Conservation (phyloP, 2,329 filamentous ascomycete species). For the Chalaropsis ovoidea region DNA sequence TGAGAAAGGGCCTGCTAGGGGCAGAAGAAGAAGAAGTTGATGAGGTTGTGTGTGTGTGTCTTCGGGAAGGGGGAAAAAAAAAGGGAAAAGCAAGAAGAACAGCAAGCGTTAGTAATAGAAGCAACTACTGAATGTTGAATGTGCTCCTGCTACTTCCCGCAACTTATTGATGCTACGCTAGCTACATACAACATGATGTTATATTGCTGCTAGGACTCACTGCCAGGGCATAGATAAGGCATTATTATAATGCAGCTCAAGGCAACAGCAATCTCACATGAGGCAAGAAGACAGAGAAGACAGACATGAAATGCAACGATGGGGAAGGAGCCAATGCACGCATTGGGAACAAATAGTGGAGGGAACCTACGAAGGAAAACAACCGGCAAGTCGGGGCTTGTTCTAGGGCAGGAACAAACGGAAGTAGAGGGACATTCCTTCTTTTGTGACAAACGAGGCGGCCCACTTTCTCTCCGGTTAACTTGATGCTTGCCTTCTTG, state of each 20-base stretch:
- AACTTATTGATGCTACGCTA: slow-evolving; percentile 1
- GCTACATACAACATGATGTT: slow-evolving; percentile 1
- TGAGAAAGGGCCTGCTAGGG: slow-evolving; percentile 7
- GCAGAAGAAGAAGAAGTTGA: not conserved
- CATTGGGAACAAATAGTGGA: not conserved
- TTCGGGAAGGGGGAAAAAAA: slow-evolving; percentile 3
- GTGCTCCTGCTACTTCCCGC: not conserved
- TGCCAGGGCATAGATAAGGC: slow-evolving; percentile 13
- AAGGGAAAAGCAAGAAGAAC: not conserved
- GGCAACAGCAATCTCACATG: not conserved
- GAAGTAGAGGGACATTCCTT: not conserved
- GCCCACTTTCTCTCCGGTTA: not conserved
- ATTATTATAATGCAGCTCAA: not conserved
- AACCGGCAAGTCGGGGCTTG: not conserved
- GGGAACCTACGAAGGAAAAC: not conserved
- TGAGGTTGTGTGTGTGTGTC: not conserved
- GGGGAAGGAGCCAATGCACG: not conserved
- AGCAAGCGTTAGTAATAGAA: not conserved
- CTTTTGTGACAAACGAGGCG: not conserved
- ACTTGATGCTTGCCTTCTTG: not conserved
- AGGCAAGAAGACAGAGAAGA: not conserved
- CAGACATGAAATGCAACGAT: not conserved
- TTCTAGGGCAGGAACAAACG: slow-evolving; percentile 10
- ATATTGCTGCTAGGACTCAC: not conserved
- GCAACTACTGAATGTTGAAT: not conserved